Evolutionary conservation across 1,284 basidiomycete genomes (phyloP), one percentile per base, ranked within the genome.

Genomic region (Sanguinoderma infundibulare): DNA sequence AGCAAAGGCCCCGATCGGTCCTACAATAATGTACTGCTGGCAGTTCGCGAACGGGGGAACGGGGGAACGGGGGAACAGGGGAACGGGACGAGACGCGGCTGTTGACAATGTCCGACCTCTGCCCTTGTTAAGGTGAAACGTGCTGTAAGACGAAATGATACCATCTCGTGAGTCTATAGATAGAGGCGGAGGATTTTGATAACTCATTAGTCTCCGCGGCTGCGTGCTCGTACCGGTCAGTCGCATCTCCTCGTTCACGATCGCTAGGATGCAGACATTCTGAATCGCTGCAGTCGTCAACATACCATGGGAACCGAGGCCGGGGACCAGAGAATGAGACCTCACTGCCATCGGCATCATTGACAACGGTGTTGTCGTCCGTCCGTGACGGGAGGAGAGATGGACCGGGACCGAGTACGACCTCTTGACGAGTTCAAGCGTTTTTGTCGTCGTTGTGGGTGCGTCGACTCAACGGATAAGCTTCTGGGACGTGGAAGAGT

Each of bases 401-500:
- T 52, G 5, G 73, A 75, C 9, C 71, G 70, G 17, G 76, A 76
- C 12, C 73, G 72, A 36, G 73, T 69, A 26, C 74, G 72, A 10
- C 75, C 75, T 8, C 77, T 67, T 9, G 74, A 72, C 15, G 75
- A 57, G 38, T 70, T 71, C 6, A 68, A 59, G 10, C 74, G 73
- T 57, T 74, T 75, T 59, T 73, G 69, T 58, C 74, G 68, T 47
- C 67, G 67, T 47, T 74, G 61, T 55, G 69, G 70, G 46, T 69
- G 71, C 39, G 64, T 73, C 57, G 87, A 86, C 69, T 90, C 88
- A 5, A 84, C 82, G 2, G 84, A 87, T 20, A 89, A 77, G 64
- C 87, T 89, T 22, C 89, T 78, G 10, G 89, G 90, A 72, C 89
- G 90, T 0, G 89, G 89, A 0, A 90, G 90, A 0, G 89, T 90